phyloP scores from a whole-genome alignment of 2,329 filamentous ascomycete genomes.

The Colletotrichum australisinense region DNA sequence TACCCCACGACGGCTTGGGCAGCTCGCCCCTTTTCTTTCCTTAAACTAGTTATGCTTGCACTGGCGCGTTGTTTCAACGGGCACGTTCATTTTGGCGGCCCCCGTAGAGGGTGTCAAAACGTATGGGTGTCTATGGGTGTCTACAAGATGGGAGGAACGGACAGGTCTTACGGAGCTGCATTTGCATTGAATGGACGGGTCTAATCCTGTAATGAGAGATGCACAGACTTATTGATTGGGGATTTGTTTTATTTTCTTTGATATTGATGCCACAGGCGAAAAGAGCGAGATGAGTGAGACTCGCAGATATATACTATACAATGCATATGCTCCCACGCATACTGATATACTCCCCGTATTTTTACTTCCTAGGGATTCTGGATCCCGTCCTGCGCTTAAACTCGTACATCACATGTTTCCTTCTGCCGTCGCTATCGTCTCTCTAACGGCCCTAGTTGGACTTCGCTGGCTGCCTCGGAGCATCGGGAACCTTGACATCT shows the following conservation, averaged over 20 bases:
- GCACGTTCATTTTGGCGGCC: neutral
- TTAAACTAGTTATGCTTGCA: neutral
- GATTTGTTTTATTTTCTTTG: conserved; percentile 17
- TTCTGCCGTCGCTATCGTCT: neutral
- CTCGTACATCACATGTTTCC: conserved; percentile 1
- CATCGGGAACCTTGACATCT: conserved; percentile 89
- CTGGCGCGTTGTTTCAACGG: neutral
- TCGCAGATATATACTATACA: conserved; percentile 29
- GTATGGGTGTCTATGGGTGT: neutral
- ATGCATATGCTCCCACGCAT: conserved; percentile 14
- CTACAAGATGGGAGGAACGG: conserved; percentile 11
- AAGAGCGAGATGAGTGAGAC: conserved; percentile 9
- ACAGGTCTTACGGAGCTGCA: conserved; percentile 9
- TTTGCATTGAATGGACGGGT: conserved; percentile 22
- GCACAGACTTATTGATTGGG: conserved; percentile 23
- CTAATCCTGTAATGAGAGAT: conserved; percentile 28
- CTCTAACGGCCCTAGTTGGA: conserved; percentile 39
- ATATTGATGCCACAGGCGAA: conserved; percentile 19
- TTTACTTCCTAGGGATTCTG: neutral
- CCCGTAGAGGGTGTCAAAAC: neutral
- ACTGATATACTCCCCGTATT: neutral
- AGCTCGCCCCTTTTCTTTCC: conserved; percentile 9
- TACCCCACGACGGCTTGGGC: conserved; percentile 36
- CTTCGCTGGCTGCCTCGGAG: conserved; percentile 64
- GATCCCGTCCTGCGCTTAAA: neutral